These are phyloP conservation scores for Saccharomycopsis sp. DNA, from an alignment of 805 yeast genomes.

Conservation along the genomic window DNA sequence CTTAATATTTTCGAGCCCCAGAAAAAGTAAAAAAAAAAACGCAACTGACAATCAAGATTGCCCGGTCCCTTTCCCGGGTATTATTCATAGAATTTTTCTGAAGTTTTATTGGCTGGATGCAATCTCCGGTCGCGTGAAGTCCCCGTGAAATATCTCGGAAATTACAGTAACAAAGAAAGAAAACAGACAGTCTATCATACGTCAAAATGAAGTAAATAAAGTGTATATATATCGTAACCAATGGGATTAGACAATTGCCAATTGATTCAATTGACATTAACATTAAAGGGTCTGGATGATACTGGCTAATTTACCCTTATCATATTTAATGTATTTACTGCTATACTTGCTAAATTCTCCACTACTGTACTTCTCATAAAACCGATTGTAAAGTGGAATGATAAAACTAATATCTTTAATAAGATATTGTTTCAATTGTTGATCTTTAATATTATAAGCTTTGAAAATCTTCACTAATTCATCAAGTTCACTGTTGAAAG, in stretches of 20 bases:
- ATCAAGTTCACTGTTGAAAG: slow-evolving; percentile 79
- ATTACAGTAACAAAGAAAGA: too few relatives aligned
- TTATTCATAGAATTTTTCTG: slow-evolving; percentile 8
- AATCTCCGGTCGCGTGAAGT: too few relatives aligned
- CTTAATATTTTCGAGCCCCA: neutral
- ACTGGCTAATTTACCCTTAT: slow-evolving; percentile 27
- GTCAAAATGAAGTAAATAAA: too few relatives aligned
- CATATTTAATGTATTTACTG: slow-evolving; percentile 45
- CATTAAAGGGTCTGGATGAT: slow-evolving; percentile 14
- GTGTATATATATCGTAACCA: too few relatives aligned
- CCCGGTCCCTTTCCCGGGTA: slow-evolving; percentile 12
- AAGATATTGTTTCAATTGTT: slow-evolving; percentile 53
- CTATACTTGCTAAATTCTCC: slow-evolving; percentile 69
- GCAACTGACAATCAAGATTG: neutral
- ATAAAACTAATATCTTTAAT: slow-evolving; percentile 65
- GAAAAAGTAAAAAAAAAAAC: slow-evolving; percentile 2
- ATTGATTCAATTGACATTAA: too few relatives aligned
- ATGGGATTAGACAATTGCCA: too few relatives aligned
- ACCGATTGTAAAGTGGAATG: slow-evolving; percentile 76
- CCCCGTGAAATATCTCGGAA: too few relatives aligned
- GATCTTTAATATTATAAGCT: slow-evolving; percentile 58
- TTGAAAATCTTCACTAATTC: slow-evolving; percentile 62
- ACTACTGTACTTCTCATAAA: slow-evolving; percentile 66
- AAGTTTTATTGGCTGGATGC: slow-evolving; percentile 5
- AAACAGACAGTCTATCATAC: too few relatives aligned